Evolutionary conservation across 768 basidiomycete species (phyloP), one percentile per base, ranked within the genome.

Genomic region (Serendipita sp.): DNA sequence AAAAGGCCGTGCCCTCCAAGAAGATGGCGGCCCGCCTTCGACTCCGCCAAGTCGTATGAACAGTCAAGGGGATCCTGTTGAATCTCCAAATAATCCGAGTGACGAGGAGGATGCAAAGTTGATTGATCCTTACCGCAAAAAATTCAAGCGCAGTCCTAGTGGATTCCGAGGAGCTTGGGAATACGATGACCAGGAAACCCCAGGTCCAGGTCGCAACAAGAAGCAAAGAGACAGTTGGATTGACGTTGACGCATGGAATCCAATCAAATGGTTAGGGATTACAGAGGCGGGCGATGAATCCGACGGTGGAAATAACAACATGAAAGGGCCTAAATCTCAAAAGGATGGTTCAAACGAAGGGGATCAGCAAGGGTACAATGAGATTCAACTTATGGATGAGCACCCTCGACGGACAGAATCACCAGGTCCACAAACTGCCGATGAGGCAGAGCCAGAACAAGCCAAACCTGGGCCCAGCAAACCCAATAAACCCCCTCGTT

Each of bases 141-240:
- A 72, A 68, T 79, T 80, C 66, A 70, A 71, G 7, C 71, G 70
- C 1, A 69, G 67, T n/a, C 74, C 74, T 46, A 74, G 79, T 8
- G 77, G 78, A 41, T 88, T 88, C 70, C 81, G 88, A 30, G 81
- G 84, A 48, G 86, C 79, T 5, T 72, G 89, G 64, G 85, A 88
- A 68, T 75, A 74, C 64, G 66, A 69, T 4, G 72, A 73, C 46
- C 70, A 68, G 2, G 84, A 85, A 67, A 79, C 75, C 66, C 83
- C 83, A 69, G 81, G 81, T 16, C 83, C 81, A 75, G 76, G 74
- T 51, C 75, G 80, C 48, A 81, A 83, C 52, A 76, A 75, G 65
- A 78, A 76, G 64, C 70, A 74, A 56, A 67, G 74, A 3, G 82
- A 84, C 35, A 81, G 82, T 60, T 74, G 74, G 64, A 28, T 62